Evolutionary conservation across 73 alveolate species (phyloP).

Genomic region (Tetrahymena elliotti): DNA sequence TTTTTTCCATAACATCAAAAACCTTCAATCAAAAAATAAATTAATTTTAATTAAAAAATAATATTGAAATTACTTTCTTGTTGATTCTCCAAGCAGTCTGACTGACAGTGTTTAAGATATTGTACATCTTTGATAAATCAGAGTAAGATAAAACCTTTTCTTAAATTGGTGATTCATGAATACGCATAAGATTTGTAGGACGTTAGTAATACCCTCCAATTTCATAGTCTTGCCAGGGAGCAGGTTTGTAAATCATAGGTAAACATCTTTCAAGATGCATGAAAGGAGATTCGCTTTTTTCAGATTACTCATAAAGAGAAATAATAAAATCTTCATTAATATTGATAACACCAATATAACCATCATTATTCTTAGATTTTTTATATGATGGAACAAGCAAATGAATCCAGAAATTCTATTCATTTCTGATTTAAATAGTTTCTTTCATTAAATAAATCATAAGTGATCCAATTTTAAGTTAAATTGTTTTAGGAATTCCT

Average conservation of each 20-base stretch:
- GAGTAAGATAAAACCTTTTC: slow-evolving; percentile 51
- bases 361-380: slow-evolving; percentile 41
- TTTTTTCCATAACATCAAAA: slow-evolving; percentile 62
- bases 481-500: background rate
- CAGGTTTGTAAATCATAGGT: slow-evolving; percentile 87
- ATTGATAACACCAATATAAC: slow-evolving; percentile 33
- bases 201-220: slow-evolving; percentile 81
- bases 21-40: background rate
- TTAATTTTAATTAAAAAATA: background rate
- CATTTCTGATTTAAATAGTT: slow-evolving; percentile 46
- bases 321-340: slow-evolving; percentile 47
- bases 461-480: slow-evolving; percentile 2
- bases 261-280: slow-evolving; percentile 66
- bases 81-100: slow-evolving; percentile 86
- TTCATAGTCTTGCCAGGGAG: slow-evolving; percentile 68
- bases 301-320: slow-evolving; percentile 14
- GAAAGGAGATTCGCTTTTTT: slow-evolving; percentile 46
- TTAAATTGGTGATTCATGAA: slow-evolving; percentile 47
- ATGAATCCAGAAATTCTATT: slow-evolving; percentile 55
- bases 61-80: background rate
- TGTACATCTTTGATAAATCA: slow-evolving; percentile 49
- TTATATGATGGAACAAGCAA: slow-evolving; percentile 39
- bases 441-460: slow-evolving; percentile 8
- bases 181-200: slow-evolving; percentile 61
- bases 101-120: slow-evolving; percentile 60